Conservation (phyloP, 805 yeast species). For the Saccharomyces jurei region DNA sequence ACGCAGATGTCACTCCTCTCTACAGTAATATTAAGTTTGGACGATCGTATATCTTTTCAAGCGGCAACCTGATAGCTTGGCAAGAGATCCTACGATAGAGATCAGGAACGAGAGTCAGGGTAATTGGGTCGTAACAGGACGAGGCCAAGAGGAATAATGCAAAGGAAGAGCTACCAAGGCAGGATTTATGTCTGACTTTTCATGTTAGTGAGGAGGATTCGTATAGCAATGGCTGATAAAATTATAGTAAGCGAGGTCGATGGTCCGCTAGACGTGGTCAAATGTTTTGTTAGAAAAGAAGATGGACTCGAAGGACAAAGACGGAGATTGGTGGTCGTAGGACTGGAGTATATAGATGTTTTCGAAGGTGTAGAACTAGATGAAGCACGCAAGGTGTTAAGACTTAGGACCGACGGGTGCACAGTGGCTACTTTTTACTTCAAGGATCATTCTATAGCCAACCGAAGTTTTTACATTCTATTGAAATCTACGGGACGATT, state of each 20-base stretch:
- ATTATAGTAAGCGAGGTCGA: neutral
- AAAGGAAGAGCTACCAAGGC: neutral
- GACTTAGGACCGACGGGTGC: constrained; percentile 9
- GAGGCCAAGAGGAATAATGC: neutral
- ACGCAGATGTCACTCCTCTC: neutral
- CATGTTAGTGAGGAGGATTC: neutral
- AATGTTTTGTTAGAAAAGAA: neutral
- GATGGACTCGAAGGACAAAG: neutral
- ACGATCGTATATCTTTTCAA: neutral
- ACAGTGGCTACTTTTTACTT: constrained; percentile 10
- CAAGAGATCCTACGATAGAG: neutral
- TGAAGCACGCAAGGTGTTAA: neutral
- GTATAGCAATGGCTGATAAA: neutral
- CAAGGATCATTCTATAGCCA: constrained; percentile 7
- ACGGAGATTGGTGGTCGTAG: neutral
- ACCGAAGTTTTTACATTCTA: constrained; percentile 10
- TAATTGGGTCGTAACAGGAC: neutral
- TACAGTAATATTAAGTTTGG: neutral
- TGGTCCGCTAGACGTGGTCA: neutral
- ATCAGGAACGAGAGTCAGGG: neutral
- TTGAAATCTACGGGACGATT: constrained; percentile 16
- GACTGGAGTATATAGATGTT: neutral
- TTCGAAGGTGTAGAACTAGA: neutral
- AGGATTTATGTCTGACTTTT: neutral
- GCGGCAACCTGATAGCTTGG: neutral